Evolutionary conservation across 805 yeast genomes (phyloP).

Genomic region (Saccharomycopsis synnaedendra): DNA sequence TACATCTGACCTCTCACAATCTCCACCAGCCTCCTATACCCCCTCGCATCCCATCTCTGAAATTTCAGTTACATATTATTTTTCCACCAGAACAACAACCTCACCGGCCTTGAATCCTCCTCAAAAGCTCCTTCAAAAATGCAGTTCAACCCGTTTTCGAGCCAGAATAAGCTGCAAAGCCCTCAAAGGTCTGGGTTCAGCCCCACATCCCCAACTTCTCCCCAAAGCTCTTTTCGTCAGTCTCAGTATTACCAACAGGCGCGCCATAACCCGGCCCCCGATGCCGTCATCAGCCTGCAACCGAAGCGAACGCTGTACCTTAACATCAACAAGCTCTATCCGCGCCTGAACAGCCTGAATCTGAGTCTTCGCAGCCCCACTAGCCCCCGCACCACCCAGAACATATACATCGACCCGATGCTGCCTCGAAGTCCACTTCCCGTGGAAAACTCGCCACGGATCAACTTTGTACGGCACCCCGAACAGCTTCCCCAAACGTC

Average conservation of each 20-base stretch:
- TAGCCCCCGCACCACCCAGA: not conserved
- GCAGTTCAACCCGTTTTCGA: slow-evolving; percentile 5
- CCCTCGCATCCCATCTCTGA: too few species aligned
- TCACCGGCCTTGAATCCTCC: too few species aligned
- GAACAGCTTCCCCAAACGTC: slow-evolving; percentile 59
- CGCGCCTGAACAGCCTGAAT: slow-evolving; percentile 17
- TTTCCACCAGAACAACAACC: too few species aligned
- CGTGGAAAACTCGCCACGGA: too few species aligned
- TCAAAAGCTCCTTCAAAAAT: not conserved
- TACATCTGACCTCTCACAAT: too few species aligned
- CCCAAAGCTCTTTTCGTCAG: too few species aligned
- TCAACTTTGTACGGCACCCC: slow-evolving; percentile 47
- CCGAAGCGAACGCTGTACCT: slow-evolving; percentile 17
- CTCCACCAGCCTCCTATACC: too few species aligned
- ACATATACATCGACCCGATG: not conserved
- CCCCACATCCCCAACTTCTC: too few species aligned
- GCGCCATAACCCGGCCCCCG: slow-evolving; percentile 18
- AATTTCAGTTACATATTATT: too few species aligned
- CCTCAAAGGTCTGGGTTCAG: too few species aligned
- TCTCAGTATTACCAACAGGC: not conserved
- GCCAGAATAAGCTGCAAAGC: too few species aligned
- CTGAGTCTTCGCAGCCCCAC: slow-evolving; percentile 5
- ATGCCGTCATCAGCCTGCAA: slow-evolving; percentile 15
- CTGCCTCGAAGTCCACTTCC: not conserved
- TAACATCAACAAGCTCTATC: slow-evolving; percentile 13